Evolutionary conservation across 2,329 filamentous ascomycete species (phyloP).

Genomic region (Coniosporium tulheliwenetii): DNA sequence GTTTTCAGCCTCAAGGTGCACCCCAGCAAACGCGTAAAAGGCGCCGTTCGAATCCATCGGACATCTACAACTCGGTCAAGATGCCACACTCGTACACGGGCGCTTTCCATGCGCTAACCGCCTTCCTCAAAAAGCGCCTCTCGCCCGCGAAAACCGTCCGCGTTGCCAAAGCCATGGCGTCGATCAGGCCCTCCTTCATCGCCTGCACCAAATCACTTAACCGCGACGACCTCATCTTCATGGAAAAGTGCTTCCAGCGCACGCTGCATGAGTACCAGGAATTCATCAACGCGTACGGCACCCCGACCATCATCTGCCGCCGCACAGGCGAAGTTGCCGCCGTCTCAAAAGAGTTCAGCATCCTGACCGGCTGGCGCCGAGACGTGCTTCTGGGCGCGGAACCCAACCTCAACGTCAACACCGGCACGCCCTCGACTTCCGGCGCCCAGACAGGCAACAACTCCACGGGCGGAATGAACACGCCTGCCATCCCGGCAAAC

Average conservation of each 20-base stretch:
- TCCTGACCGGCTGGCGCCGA: slow-evolving; percentile 86
- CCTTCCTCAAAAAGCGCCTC: slow-evolving; percentile 65
- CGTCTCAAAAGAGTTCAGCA: slow-evolving; percentile 92
- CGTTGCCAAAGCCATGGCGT: slow-evolving; percentile 76
- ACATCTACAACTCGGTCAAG: slow-evolving; percentile 77
- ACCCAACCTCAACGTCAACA: slow-evolving; percentile 76
- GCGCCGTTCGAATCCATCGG: slow-evolving; percentile 52
- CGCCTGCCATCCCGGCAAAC: slow-evolving; percentile 1
- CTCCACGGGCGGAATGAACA: slow-evolving; percentile 13
- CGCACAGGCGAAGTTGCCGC: slow-evolving; percentile 90
- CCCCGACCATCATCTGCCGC: slow-evolving; percentile 80
- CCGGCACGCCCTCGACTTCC: slow-evolving; percentile 33
- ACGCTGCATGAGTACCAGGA: slow-evolving; percentile 88
- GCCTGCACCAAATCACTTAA: slow-evolving; percentile 82
- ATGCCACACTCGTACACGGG: slow-evolving; percentile 84
- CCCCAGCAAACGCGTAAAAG: slow-evolving; percentile 26
- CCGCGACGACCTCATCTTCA: slow-evolving; percentile 80
- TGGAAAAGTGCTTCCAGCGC: slow-evolving; percentile 93
- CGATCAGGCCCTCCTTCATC: slow-evolving; percentile 85
- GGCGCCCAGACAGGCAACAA: slow-evolving; percentile 25
- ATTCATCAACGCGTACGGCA: slow-evolving; percentile 75
- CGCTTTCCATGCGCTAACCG: slow-evolving; percentile 78
- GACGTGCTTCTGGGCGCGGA: slow-evolving; percentile 78
- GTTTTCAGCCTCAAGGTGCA: slow-evolving; percentile 9
- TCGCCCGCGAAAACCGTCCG: slow-evolving; percentile 59